Evolutionary conservation across 192 early-diverging fungal species (phyloP).

Genomic region (Piromyces sp.): DNA sequence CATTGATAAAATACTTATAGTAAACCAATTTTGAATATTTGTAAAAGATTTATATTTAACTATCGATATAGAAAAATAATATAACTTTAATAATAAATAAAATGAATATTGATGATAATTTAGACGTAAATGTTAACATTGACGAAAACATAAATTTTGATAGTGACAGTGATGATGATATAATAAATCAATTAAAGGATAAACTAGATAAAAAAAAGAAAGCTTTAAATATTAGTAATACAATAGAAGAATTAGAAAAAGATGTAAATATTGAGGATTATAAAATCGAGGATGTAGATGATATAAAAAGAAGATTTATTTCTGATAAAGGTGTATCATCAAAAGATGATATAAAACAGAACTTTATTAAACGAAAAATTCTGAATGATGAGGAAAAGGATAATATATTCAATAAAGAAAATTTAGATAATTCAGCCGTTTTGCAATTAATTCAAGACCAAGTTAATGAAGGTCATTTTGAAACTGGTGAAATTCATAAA

Average conservation of each 20-base stretch:
- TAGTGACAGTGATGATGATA: not conserved
- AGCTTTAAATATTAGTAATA: not conserved
- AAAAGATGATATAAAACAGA: not conserved
- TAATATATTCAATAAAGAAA: not conserved
- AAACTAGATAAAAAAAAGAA: not conserved
- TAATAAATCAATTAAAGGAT: not conserved
- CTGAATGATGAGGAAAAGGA: not conserved
- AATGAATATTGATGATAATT: not conserved
- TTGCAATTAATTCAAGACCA: not conserved
- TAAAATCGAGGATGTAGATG: not conserved
- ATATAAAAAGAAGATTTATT: not conserved
- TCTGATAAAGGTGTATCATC: not conserved
- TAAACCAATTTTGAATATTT: no score
- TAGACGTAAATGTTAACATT: not conserved
- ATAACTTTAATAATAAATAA: no score
- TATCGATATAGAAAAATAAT: no score
- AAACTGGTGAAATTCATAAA: not conserved
- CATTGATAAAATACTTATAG: no score
- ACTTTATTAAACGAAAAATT: not conserved
- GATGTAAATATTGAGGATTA: not conserved
- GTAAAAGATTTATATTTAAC: no score
- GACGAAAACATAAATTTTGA: not conserved
- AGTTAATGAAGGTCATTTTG: not conserved
- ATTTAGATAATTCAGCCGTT: not conserved
- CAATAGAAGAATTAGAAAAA: not conserved